These are phyloP conservation scores for Pholiota microspora DNA, from an alignment of 768 basidiomycete genomes.

Conservation along the genomic window DNA sequence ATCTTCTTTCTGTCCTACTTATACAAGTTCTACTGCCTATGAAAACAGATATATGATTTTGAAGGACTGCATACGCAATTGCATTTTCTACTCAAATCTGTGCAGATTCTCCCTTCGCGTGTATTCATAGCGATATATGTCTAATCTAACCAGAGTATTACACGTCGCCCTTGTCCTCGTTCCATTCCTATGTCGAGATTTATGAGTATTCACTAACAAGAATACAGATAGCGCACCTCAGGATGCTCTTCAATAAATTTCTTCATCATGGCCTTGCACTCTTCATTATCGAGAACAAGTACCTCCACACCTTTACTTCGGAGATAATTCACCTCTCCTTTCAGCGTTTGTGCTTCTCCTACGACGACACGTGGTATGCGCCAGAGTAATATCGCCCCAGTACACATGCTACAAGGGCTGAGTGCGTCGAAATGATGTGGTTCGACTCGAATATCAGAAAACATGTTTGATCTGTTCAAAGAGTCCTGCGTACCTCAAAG, in stretches of 20 bases:
- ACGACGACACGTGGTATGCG: slow-evolving; percentile 65
- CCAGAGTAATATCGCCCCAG: slow-evolving; percentile 60
- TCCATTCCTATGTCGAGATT: slow-evolving; percentile 49
- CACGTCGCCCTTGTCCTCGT: slow-evolving; percentile 58
- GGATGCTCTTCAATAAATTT: slow-evolving; percentile 56
- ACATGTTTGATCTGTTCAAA: too few species aligned
- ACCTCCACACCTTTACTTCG: slow-evolving; percentile 53
- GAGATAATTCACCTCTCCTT: slow-evolving; percentile 56
- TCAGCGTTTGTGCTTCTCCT: slow-evolving; percentile 56
- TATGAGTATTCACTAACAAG: neutral
- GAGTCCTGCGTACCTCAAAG: slow-evolving; percentile 35
- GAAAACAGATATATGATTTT: too few species aligned
- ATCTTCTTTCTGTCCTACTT: too few species aligned
- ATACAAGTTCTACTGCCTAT: too few species aligned
- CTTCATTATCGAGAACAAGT: slow-evolving; percentile 42
- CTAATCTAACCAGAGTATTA: too few species aligned
- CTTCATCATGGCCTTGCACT: slow-evolving; percentile 54
- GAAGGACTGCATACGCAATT: too few species aligned
- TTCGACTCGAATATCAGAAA: too few species aligned
- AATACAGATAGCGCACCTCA: slow-evolving; percentile 33
- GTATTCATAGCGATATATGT: too few species aligned
- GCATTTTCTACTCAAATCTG: too few species aligned
- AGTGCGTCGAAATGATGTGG: too few species aligned
- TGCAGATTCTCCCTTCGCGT: too few species aligned
- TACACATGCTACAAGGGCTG: slow-evolving; percentile 67